A percentile compares a stretch with the other conserved stretches of the same genome.
Conservation (phyloP, 768 basidiomycete genomes). For the Leccinum boreale region DNA sequence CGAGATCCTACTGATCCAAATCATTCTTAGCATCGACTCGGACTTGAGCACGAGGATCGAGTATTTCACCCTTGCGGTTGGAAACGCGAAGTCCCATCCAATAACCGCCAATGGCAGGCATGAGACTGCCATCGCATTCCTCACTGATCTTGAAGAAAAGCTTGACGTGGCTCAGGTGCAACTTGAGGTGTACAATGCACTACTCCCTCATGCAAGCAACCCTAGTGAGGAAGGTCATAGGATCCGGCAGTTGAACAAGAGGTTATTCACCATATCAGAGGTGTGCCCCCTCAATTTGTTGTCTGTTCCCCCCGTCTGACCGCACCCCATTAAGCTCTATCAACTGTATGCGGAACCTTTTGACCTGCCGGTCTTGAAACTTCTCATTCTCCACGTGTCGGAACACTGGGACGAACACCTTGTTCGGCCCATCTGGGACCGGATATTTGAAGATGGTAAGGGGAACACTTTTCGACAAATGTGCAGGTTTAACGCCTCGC, state of each 20-base stretch:
- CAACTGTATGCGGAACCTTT: conserved; percentile 86
- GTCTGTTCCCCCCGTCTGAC: conserved; percentile 11
- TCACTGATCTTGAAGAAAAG: conserved; percentile 88
- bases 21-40: conserved; percentile 53
- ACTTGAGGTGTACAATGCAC: conserved; percentile 77
- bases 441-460: conserved; percentile 78
- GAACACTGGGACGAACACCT: conserved; percentile 85
- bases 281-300: conserved; percentile 39
- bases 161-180: conserved; percentile 97
- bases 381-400: conserved; percentile 90
- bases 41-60: conserved; percentile 76
- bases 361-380: conserved; percentile 75
- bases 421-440: conserved; percentile 84
- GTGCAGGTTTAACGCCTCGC: conserved; percentile 2
- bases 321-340: conserved; percentile 58
- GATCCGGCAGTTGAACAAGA: conserved; percentile 54
- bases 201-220: conserved; percentile 59
- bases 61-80: conserved; percentile 90
- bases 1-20: neutral
- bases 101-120: conserved; percentile 72
- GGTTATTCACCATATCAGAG: conserved; percentile 79
- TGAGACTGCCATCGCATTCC: conserved; percentile 90
- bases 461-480: neutral
- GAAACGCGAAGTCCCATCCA: conserved; percentile 94
- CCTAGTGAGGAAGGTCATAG: conserved; percentile 61